Evolutionary conservation across 345 rosid genomes (phyloP).

Genomic region (Arabidopsis suecica): DNA sequence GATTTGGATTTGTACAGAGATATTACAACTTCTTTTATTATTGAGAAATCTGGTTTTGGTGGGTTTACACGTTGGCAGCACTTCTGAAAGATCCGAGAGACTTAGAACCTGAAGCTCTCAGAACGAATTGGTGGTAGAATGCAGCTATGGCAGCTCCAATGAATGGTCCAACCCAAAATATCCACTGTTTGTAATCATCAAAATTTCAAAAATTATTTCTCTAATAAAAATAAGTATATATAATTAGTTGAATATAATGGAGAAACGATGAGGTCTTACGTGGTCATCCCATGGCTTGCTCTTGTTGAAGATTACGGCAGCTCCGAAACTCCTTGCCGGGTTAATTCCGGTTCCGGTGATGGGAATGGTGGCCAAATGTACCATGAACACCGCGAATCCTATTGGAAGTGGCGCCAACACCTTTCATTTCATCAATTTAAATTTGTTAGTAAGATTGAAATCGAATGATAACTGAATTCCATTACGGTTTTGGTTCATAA

Average conservation of each 20-base stretch:
- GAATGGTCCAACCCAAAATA: slow-evolving; percentile 82
- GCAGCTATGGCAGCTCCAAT: slow-evolving; percentile 70
- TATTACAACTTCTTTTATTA: slow-evolving; percentile 29
- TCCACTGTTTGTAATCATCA: slow-evolving; percentile 55
- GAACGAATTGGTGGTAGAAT: slow-evolving; percentile 60
- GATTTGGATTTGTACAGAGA: slow-evolving; percentile 40
- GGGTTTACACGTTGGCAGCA: slow-evolving; percentile 47
- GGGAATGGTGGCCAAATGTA: slow-evolving; percentile 91
- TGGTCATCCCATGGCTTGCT: slow-evolving; percentile 96
- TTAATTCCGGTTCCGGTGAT: slow-evolving; percentile 94
- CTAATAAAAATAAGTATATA: background rate
- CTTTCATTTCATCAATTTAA: slow-evolving; percentile 45
- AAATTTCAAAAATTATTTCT: background rate
- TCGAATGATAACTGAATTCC: background rate
- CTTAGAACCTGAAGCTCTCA: slow-evolving; percentile 61
- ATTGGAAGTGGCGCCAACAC: slow-evolving; percentile 97
- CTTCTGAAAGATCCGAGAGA: slow-evolving; percentile 67
- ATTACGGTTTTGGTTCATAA: background rate
- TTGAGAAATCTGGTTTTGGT: slow-evolving; percentile 25
- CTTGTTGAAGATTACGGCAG: slow-evolving; percentile 81
- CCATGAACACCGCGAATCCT: slow-evolving; percentile 98
- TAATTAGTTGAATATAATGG: background rate
- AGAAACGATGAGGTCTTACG: slow-evolving; percentile 44
- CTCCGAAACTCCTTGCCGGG: slow-evolving; percentile 97
- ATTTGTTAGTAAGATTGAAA: background rate